Evolutionary conservation across 768 basidiomycete species (phyloP).

Genomic region (Leucosporidium scottii): DNA sequence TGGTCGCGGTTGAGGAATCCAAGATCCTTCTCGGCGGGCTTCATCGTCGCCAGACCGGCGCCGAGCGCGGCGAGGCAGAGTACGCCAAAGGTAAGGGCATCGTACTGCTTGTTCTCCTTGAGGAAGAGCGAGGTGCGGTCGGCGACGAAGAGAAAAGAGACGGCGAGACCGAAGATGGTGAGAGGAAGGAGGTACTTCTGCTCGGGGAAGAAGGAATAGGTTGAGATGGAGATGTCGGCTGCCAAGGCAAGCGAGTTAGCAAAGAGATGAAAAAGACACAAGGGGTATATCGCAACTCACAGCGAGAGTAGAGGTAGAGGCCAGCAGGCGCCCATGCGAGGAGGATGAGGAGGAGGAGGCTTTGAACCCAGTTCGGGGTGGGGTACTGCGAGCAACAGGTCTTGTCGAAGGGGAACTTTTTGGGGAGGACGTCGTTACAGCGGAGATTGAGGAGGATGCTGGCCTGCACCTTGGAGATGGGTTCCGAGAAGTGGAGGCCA

Average conservation of each 20-base stretch:
- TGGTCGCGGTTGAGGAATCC: slow-evolving; percentile 87
- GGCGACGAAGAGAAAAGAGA: slow-evolving; percentile 65
- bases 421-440: slow-evolving; percentile 67
- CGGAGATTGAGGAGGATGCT: slow-evolving; percentile 68
- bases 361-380: slow-evolving; percentile 54
- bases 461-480: slow-evolving; percentile 61
- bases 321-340: slow-evolving; percentile 53
- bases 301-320: slow-evolving; percentile 41
- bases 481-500: slow-evolving; percentile 70
- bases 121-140: slow-evolving; percentile 82
- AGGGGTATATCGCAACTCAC: slow-evolving; percentile 32
- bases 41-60: slow-evolving; percentile 59
- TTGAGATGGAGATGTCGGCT: slow-evolving; percentile 29
- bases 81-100: slow-evolving; percentile 58
- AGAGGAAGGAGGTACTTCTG: slow-evolving; percentile 48
- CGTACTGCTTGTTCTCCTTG: slow-evolving; percentile 81
- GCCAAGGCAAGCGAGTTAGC: background rate
- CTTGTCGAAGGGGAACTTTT: slow-evolving; percentile 55
- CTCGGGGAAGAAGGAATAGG: slow-evolving; percentile 39
- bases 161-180: slow-evolving; percentile 58
- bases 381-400: slow-evolving; percentile 78
- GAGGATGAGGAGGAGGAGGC: slow-evolving; percentile 49
- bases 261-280: background rate
- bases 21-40: slow-evolving; percentile 65
- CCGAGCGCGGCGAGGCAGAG: slow-evolving; percentile 53